Conservation (phyloP, 495 filamentous ascomycete species). For the Xylaria bambusicola region DNA sequence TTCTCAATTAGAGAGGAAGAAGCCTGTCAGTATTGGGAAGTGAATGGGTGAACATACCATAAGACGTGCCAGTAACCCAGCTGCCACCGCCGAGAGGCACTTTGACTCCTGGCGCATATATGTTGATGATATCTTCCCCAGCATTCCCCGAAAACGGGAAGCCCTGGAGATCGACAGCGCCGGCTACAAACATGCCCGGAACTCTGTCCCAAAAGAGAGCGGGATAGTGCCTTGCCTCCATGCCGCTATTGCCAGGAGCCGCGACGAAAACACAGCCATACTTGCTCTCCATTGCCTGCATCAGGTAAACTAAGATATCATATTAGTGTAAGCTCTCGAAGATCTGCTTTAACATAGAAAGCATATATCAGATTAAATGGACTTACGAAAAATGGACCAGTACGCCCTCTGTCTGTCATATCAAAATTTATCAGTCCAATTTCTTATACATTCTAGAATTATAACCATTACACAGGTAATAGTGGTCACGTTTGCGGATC, state of each 20-base stretch:
- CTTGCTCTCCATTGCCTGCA: neutral
- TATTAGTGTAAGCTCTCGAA: neutral
- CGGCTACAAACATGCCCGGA: neutral
- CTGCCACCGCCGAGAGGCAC: neutral
- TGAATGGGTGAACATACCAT: neutral
- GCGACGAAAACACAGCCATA: neutral
- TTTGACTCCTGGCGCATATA: neutral
- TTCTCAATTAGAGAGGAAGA: neutral
- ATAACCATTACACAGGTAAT: too few species aligned
- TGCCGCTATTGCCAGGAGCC: neutral
- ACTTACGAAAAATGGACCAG: neutral
- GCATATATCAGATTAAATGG: neutral
- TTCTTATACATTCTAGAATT: too few species aligned
- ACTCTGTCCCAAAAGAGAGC: neutral
- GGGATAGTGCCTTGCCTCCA: neutral
- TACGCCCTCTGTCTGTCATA: neutral
- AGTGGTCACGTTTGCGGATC: too few species aligned
- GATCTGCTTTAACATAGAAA: neutral
- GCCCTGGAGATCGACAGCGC: neutral
- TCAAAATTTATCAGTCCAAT: too few species aligned
- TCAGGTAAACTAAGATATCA: neutral
- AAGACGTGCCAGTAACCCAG: neutral
- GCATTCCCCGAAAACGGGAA: neutral
- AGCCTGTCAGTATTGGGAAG: neutral
- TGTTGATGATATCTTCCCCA: neutral